Base-by-base conservation (phyloP, 1,139 yeast genomes). In the Yarrowia galli region DNA sequence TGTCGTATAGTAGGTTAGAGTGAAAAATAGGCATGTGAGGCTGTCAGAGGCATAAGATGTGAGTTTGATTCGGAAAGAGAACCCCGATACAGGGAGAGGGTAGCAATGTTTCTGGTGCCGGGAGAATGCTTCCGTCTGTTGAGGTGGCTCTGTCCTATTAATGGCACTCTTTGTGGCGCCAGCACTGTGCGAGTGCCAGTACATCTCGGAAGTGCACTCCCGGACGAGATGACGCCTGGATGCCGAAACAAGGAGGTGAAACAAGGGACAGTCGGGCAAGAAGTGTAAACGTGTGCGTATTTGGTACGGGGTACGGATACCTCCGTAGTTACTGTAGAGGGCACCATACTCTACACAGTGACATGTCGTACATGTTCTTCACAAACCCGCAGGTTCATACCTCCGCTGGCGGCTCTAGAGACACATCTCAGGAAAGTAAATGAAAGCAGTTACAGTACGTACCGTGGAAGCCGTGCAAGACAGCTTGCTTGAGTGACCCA, bases 1-100 rank as follows among this genome's bases (percentile, higher is more conserved):
- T 3, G 45, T 53, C 60, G 45, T 53, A 53, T 53, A 22, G 60
- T 53, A 53, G 45, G 60, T 53, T 53, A 53, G 45, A 53, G 45
- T 53, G 25, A 9, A n/a, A 36, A 22, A 22, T 36, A 53, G 42
- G 18, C 60, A 20, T 53, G 43, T 12, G 60, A 23, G 60, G 60
- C 60, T 53, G 60, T 38, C 2, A 18, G 12, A n/a, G 32, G 2
- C 9, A 48, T 15, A 36, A n/a, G n/a, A 40, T 6, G 20, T 8
- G 43, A 8, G 16, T 15, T 6, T n/a, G 20, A 13, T 16, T 40
- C 20, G 20, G 43, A 15, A n/a, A n/a, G 43, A 16, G 20, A 7
- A n/a, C 7, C 12, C 18, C 43, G 20, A 15, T 40, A 40, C 1
- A 9, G n/a, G 43, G 12, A n/a, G 20, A n/a, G 32, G 32, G 32